Conservation (phyloP, 176 grass and related monocot genomes). For the Bromus sterilis region DNA sequence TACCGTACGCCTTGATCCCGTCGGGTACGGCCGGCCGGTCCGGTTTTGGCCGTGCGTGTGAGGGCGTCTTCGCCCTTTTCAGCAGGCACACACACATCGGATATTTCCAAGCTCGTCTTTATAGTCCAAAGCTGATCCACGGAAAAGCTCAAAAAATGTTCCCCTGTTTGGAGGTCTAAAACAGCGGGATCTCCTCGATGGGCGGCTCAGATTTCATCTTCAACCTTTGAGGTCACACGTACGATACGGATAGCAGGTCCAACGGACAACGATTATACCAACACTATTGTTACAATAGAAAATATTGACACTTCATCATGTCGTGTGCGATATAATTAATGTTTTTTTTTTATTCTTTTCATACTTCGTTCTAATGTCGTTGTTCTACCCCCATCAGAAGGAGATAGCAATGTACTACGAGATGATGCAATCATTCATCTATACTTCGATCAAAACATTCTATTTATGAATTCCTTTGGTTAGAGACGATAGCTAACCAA, state of each 20-base stretch:
- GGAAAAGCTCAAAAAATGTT: neutral
- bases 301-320: too few relatives aligned
- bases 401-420: neutral
- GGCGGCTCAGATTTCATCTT: neutral
- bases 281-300: too few relatives aligned
- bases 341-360: too few relatives aligned
- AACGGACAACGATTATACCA: too few relatives aligned
- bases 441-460: too few relatives aligned
- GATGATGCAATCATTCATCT: neutral
- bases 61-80: neutral
- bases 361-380: neutral
- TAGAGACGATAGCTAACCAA: neutral
- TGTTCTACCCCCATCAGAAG: neutral
- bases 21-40: neutral
- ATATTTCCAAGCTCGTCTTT: neutral
- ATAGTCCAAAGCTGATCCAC: neutral
- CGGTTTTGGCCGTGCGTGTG: neutral
- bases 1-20: neutral
- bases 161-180: neutral
- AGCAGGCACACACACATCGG: neutral
- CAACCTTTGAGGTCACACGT: neutral
- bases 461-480: neutral
- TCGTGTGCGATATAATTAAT: too few relatives aligned
- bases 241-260: too few relatives aligned
- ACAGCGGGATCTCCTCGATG: neutral